These are phyloP conservation scores for Umbelopsis sp. DNA, from an alignment of 192 early-diverging fungal genomes.

Conservation along the genomic window DNA sequence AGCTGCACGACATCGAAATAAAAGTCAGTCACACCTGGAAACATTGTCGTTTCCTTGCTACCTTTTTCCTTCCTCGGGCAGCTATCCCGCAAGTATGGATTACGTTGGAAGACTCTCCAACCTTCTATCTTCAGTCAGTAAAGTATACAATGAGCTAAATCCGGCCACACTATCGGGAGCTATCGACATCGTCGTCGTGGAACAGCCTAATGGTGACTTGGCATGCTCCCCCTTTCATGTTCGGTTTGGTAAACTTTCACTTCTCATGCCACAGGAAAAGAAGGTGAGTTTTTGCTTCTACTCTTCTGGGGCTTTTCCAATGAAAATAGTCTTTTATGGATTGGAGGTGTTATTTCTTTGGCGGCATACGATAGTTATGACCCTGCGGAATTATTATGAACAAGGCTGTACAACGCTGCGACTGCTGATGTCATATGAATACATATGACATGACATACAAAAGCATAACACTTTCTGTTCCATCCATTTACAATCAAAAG, in stretches of 20 bases:
- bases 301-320: neutral
- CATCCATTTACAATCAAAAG: neutral
- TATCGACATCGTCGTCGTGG: constrained; percentile 97
- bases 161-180: constrained; percentile 96
- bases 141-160: constrained; percentile 95
- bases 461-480: neutral
- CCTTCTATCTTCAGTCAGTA: constrained; percentile 77
- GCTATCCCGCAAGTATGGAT: constrained; percentile 46
- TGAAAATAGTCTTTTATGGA: neutral
- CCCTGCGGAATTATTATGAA: neutral
- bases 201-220: constrained; percentile 80
- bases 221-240: constrained; percentile 97
- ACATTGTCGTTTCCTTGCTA: neutral
- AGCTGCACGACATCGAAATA: neutral
- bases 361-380: neutral
- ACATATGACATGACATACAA: too few species aligned
- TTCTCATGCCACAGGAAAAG: constrained; percentile 92
- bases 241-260: constrained; percentile 94
- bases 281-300: constrained; percentile 49
- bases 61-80: constrained; percentile 5
- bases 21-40: too few species aligned
- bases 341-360: neutral
- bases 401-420: too few species aligned
- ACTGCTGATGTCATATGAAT: too few species aligned
- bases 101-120: constrained; percentile 64